Evolutionary conservation across 2,329 filamentous ascomycete species (phyloP).

Genomic region (Botrytis paeoniae): DNA sequence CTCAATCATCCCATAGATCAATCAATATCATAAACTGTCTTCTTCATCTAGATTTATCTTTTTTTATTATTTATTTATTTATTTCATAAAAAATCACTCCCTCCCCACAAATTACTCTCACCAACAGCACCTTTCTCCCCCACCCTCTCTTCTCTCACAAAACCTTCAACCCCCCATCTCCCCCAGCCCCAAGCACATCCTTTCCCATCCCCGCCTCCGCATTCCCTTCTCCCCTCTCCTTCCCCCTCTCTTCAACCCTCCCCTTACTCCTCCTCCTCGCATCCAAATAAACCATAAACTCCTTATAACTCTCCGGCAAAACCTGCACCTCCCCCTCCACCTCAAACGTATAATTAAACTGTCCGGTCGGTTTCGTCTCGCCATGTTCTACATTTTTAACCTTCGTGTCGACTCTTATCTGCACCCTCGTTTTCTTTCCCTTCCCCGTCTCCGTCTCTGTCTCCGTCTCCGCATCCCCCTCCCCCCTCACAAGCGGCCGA

Average conservation of each 20-base stretch:
- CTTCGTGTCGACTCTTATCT: slow-evolving; percentile 66
- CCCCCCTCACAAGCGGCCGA: slow-evolving; percentile 44
- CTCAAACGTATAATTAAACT: slow-evolving; percentile 71
- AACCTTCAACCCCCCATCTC: neutral
- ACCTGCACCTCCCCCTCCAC: slow-evolving; percentile 64
- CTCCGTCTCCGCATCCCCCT: slow-evolving; percentile 23
- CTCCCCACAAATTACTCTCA: too few relatives aligned
- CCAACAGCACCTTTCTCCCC: too few relatives aligned
- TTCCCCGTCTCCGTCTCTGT: slow-evolving; percentile 24
- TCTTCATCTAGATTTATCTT: too few relatives aligned
- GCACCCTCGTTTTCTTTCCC: slow-evolving; percentile 54
- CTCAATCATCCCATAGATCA: too few relatives aligned
- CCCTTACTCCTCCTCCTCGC: slow-evolving; percentile 37
- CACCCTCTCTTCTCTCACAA: neutral
- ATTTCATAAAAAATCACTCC: too few relatives aligned
- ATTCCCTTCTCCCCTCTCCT: neutral
- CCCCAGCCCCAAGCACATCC: neutral
- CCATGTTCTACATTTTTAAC: slow-evolving; percentile 68
- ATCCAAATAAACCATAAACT: slow-evolving; percentile 42
- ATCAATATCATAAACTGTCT: too few relatives aligned
- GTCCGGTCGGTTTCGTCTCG: slow-evolving; percentile 63
- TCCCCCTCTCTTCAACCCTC: slow-evolving; percentile 17
- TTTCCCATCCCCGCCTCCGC: slow-evolving; percentile 18
- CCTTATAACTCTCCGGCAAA: slow-evolving; percentile 50
- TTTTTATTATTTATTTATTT: too few relatives aligned